A percentile compares a stretch with the other conserved stretches of the same genome.
Evolutionary conservation across 257 asterid genomes (phyloP).

Genomic region (Thymus quinquecostatus): DNA sequence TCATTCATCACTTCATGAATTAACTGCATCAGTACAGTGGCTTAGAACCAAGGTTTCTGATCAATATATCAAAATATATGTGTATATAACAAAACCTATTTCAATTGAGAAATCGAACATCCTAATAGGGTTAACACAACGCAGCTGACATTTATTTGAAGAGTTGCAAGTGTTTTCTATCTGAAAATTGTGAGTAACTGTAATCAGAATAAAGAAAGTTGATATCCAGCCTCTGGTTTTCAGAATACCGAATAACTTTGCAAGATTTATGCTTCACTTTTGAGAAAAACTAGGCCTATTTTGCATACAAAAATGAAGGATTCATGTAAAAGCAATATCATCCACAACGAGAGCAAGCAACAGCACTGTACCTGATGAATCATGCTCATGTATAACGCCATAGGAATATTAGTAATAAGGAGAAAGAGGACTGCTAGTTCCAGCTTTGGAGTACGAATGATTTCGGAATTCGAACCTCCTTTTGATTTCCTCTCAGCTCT

Average conservation of each 20-base stretch:
- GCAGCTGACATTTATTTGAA: neutral
- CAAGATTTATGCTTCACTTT: neutral
- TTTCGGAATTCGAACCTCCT: conserved; percentile 35
- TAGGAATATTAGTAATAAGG: conserved; percentile 77
- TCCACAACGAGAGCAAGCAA: conserved; percentile 5
- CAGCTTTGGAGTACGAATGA: conserved; percentile 41
- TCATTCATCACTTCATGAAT: neutral
- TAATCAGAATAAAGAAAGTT: neutral
- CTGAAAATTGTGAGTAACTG: neutral
- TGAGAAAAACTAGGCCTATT: neutral
- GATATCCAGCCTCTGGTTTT: neutral
- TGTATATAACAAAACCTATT: neutral
- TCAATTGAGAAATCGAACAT: neutral
- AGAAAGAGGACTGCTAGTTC: conserved; percentile 56
- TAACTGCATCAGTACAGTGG: neutral
- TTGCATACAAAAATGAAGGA: neutral
- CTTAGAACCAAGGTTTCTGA: neutral
- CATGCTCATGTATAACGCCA: conserved; percentile 92
- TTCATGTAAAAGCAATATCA: conserved; percentile 13
- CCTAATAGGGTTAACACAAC: neutral
- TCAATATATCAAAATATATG: neutral
- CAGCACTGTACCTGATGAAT: conserved; percentile 88
- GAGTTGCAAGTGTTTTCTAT: neutral
- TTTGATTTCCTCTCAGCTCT: conserved; percentile 34
- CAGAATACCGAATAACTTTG: too few species aligned